Evolutionary conservation across 352 stramenopile genomes (phyloP).

Genomic region (Pythium periplocum): DNA sequence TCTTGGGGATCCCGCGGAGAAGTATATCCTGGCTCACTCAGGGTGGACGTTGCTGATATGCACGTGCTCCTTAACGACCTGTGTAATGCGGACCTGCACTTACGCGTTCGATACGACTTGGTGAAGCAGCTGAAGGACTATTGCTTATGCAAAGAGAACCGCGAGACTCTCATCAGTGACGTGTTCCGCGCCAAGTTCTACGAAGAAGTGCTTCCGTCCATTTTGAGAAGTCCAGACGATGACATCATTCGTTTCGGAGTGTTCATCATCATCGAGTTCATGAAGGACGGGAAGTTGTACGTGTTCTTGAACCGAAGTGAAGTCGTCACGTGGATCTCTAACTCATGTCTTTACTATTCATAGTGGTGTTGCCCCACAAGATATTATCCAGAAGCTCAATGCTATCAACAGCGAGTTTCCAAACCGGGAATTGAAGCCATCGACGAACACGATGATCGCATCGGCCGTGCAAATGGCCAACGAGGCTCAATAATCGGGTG

Average conservation of each 20-base stretch:
- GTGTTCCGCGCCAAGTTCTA: constrained; percentile 29
- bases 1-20: constrained; percentile 48
- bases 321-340: too few species aligned
- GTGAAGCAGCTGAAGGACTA: constrained; percentile 74
- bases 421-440: too few species aligned
- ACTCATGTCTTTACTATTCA: too few species aligned
- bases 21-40: constrained; percentile 35
- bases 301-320: neutral
- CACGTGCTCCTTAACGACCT: constrained; percentile 57
- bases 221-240: constrained; percentile 68
- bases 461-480: too few species aligned
- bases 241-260: constrained; percentile 75
- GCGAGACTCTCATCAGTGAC: constrained; percentile 38
- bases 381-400: too few species aligned
- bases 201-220: constrained; percentile 29
- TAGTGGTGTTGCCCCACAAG: too few species aligned
- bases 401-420: too few species aligned
- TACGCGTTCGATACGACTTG: constrained; percentile 58
- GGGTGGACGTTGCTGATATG: constrained; percentile 45
- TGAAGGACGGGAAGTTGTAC: constrained; percentile 33
- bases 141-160: constrained; percentile 50
- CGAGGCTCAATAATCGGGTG: too few species aligned
- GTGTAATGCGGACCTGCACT: constrained; percentile 31
- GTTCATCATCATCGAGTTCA: constrained; percentile 67
- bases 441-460: too few species aligned